phyloP scores from a whole-genome alignment of 2,329 filamentous ascomycete species.

The Curvularia eragrostidis region DNA sequence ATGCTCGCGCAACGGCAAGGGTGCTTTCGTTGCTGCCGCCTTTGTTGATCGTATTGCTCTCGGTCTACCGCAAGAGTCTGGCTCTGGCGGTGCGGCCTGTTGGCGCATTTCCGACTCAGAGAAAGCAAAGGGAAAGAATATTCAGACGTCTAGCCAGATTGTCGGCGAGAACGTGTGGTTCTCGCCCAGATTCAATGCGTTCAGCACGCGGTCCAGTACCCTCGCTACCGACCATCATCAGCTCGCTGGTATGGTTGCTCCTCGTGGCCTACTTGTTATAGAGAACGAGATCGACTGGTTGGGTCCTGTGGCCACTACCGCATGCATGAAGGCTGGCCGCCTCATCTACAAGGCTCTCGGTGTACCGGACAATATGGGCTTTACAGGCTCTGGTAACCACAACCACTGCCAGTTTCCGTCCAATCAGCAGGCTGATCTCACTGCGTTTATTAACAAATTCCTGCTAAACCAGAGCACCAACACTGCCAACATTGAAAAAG shows the following conservation, averaged over 20 bases:
- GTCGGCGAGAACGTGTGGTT: constrained; percentile 70
- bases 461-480: constrained; percentile 38
- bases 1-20: constrained; percentile 70
- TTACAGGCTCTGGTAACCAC: constrained; percentile 62
- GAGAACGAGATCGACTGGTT: constrained; percentile 68
- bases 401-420: constrained; percentile 64
- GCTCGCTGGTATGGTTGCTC: constrained; percentile 63
- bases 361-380: constrained; percentile 63
- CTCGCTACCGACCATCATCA: constrained; percentile 66
- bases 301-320: constrained; percentile 63
- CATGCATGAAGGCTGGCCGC: constrained; percentile 63
- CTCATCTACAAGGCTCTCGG: constrained; percentile 63
- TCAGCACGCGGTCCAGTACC: constrained; percentile 54
- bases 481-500: constrained; percentile 46
- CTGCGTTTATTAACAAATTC: constrained; percentile 64
- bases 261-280: constrained; percentile 62
- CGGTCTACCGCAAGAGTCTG: constrained; percentile 68
- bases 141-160: constrained; percentile 67
- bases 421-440: constrained; percentile 60
- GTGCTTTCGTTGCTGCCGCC: constrained; percentile 67
- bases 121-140: constrained; percentile 61
- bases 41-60: constrained; percentile 66
- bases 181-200: constrained; percentile 61
- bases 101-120: constrained; percentile 60
- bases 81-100: constrained; percentile 66